phyloP scores from a whole-genome alignment of 78 protist species.

The Speleostelium caveatum region DNA sequence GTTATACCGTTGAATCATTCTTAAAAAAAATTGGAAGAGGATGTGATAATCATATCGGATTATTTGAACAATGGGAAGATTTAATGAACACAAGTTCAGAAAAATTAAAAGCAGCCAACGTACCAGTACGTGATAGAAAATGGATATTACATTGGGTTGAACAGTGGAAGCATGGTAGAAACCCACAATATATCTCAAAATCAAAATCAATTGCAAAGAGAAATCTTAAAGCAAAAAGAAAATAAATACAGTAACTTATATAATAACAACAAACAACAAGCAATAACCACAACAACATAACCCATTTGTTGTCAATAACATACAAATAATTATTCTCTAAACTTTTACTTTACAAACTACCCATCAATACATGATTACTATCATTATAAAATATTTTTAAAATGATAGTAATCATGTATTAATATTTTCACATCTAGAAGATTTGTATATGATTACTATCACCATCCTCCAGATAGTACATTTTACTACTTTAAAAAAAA shows the following conservation, averaged over 20 bases:
- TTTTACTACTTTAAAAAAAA: no score
- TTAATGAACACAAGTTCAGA: slow-evolving; percentile 29
- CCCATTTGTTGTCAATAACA: no score
- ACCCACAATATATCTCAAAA: slow-evolving; percentile 50
- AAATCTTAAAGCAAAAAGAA: slow-evolving; percentile 24
- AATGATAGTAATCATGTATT: no score
- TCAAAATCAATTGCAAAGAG: slow-evolving; percentile 43
- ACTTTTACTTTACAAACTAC: no score
- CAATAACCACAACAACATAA: background rate
- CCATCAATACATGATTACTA: no score
- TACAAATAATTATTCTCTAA: no score
- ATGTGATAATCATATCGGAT: slow-evolving; percentile 48
- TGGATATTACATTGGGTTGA: slow-evolving; percentile 82
- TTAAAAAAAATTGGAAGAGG: slow-evolving; percentile 61
- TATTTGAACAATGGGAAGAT: slow-evolving; percentile 67
- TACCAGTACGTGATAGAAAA: slow-evolving; percentile 52
- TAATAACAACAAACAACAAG: background rate
- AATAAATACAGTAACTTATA: background rate
- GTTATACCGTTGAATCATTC: slow-evolving; percentile 60
- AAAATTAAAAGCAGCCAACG: slow-evolving; percentile 27
- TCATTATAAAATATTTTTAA: no score
- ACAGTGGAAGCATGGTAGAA: slow-evolving; percentile 72
- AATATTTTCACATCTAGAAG: no score
- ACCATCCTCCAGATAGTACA: no score
- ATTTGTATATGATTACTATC: no score